These are phyloP conservation scores for Piromyces sp. DNA, from an alignment of 192 early-diverging fungal genomes.

Conservation along the genomic window DNA sequence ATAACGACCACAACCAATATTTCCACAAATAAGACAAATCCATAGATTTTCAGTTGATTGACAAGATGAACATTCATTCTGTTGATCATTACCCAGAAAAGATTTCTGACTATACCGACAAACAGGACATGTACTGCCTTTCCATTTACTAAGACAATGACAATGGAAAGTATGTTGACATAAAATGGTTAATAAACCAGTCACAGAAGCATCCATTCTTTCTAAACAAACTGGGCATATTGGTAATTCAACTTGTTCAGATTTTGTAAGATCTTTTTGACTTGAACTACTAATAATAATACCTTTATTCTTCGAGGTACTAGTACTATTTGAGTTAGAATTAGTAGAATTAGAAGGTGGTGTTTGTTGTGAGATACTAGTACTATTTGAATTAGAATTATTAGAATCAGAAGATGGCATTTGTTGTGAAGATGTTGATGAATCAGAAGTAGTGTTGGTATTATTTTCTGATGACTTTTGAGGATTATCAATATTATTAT, in stretches of 20 bases:
- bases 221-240: constrained; percentile 96
- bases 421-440: constrained; percentile 1
- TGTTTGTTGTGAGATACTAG: constrained; percentile 1
- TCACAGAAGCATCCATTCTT: constrained; percentile 73
- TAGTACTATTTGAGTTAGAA: too few relatives aligned
- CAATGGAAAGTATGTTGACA: constrained; percentile 96
- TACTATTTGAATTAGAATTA: too few relatives aligned
- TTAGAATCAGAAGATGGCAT: too few relatives aligned
- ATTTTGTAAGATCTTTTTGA: not conserved
- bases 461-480: too few relatives aligned
- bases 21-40: constrained; percentile 93
- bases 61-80: constrained; percentile 57
- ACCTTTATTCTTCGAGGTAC: constrained; percentile 2
- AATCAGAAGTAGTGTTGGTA: not conserved
- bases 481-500: not conserved
- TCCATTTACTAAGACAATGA: constrained; percentile 80
- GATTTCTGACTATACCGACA: constrained; percentile 64
- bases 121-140: constrained; percentile 67
- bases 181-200: constrained; percentile 75
- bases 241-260: constrained; percentile 48
- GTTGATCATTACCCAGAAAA: constrained; percentile 4
- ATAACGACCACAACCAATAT: constrained; percentile 91
- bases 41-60: constrained; percentile 63
- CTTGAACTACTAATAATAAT: not conserved
- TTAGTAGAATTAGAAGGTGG: too few relatives aligned